Base-by-base conservation (phyloP, 2,329 filamentous ascomycete species). In the Cercospora sp. region DNA sequence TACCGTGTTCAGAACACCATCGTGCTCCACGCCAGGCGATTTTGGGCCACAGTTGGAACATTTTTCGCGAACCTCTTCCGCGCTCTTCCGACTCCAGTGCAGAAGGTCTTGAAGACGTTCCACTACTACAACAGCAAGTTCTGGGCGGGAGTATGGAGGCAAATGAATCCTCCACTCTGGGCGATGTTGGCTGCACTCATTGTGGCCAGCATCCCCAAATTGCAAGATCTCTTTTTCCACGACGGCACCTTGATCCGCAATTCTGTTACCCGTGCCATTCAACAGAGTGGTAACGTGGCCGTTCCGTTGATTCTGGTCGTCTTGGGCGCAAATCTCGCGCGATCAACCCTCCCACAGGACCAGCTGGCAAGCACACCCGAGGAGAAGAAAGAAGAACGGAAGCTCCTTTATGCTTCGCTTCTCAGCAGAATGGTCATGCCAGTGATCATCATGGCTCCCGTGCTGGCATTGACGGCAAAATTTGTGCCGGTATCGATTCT, bases 101-200 rank as follows among this genome's bases (percentile, higher is more conserved):
- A 90, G 74, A 84, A 81, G 61, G 72, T 77, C 6, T 75, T 89
- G 3, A 79, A 82, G 9, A 81, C 78, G 26, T 70, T 82, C 18
- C 81, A 79, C 55, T 79, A 76, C 34, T 80, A 79, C 51, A 63
- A 82, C 32, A 74, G 73, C 79, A 86, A 79, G 70, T 90, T 92
- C 73, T 80, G 87, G 73, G 81, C 81, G 60, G 93, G 93, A 63
- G 78, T 94, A 12, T 95, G 91, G 91, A 91, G 91, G 59, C 97
- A 97, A 79, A 98, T 99, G 94, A 98, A 98, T 80, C 94, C 95
- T 51, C 95, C 95, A 0, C 88, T 99, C 28, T 98, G 94, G 93
- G 94, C 95, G 32, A 98, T 99, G 95, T 83, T 98, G 37, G 84
- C 89, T 45, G 92, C 95, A n/a, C 90, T 98, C 57, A 82, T 97